phyloP scores from a whole-genome alignment of 2,329 filamentous ascomycete species.

The Neoascochyta sp. region DNA sequence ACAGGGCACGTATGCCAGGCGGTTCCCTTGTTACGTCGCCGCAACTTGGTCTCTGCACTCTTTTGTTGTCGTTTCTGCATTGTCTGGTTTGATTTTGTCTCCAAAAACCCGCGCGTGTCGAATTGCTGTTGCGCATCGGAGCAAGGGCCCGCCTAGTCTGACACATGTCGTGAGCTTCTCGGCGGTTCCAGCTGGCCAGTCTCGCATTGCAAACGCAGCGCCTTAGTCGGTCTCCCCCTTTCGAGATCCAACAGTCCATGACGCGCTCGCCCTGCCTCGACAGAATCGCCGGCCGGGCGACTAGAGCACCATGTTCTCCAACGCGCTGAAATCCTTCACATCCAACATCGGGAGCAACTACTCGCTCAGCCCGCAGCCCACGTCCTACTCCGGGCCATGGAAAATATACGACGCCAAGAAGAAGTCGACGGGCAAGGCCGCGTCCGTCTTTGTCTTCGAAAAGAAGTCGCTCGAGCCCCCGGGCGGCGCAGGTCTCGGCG shows the following conservation, averaged over 20 bases:
- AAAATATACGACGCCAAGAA: constrained; percentile 97
- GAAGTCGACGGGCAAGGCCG: constrained; percentile 85
- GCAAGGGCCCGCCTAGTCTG: no score
- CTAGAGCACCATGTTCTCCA: constrained; percentile 74
- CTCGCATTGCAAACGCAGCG: constrained; percentile 15
- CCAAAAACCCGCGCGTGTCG: no score
- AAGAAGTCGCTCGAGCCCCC: constrained; percentile 76
- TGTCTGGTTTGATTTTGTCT: no score
- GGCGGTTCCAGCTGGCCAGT: constrained; percentile 17
- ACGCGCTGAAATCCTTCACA: constrained; percentile 81
- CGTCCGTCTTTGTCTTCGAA: constrained; percentile 93
- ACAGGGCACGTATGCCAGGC: constrained; percentile 5
- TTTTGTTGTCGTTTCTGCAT: no score
- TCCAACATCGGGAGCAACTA: constrained; percentile 95
- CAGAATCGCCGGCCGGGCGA: constrained; percentile 24
- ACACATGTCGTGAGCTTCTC: constrained; percentile 16
- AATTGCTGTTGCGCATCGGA: no score
- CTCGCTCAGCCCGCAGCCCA: constrained; percentile 69
- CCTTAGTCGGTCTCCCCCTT: no score
- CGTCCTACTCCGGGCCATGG: constrained; percentile 86
- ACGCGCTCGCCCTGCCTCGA: constrained; percentile 16
- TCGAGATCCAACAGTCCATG: constrained; percentile 32
- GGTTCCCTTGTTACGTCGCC: not conserved
- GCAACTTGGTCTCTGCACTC: not conserved
- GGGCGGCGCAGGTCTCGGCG: constrained; percentile 55